Conservation (phyloP, 306 rosid genomes). For the Leucaena leucocephala region DNA sequence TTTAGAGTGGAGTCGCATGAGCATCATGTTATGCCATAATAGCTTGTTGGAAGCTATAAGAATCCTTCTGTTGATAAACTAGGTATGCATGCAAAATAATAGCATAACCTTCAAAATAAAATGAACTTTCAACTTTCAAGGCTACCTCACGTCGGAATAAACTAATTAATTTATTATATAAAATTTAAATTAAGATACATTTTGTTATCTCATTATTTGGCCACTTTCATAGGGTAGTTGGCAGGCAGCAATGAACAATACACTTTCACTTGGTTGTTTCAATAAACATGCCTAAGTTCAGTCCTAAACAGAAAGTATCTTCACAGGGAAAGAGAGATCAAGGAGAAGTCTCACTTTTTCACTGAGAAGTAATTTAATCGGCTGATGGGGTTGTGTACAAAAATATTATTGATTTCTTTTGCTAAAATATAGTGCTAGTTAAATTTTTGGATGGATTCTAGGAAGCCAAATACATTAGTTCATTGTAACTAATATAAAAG, state of each 20-base stretch:
- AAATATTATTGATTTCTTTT: background rate
- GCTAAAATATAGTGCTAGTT: background rate
- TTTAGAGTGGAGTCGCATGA: background rate
- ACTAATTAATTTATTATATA: background rate
- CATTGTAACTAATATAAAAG: no score
- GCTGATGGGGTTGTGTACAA: background rate
- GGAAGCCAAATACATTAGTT: no score
- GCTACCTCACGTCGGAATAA: background rate
- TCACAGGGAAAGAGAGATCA: background rate
- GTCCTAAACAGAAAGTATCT: background rate
- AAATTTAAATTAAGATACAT: background rate
- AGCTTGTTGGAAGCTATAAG: background rate
- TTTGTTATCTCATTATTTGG: background rate
- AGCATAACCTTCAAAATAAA: background rate
- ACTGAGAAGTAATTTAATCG: background rate
- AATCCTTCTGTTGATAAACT: background rate
- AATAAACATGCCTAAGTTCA: background rate
- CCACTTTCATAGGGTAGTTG: background rate
- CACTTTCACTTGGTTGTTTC: background rate
- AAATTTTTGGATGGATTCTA: no score
- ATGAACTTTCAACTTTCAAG: background rate
- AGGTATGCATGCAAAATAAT: background rate
- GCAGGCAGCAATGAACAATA: background rate
- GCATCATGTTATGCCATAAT: background rate
- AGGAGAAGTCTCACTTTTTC: background rate